Evolutionary conservation across 2,329 filamentous ascomycete genomes (phyloP), one percentile per base, ranked within the genome.

Genomic region (Verticillium alfalfae): DNA sequence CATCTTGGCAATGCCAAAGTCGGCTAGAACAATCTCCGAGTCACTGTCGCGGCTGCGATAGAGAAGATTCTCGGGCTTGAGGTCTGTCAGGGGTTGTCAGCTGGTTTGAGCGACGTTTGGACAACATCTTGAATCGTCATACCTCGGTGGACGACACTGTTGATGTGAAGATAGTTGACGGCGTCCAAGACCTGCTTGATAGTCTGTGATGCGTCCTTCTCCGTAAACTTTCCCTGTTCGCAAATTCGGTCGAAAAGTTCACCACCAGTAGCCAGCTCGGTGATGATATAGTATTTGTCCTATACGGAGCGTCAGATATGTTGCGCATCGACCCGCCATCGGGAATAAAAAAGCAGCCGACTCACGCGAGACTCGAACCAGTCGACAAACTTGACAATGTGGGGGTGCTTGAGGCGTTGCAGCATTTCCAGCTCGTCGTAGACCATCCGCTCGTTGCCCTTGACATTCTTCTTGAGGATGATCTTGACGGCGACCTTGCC

Each of bases 241-340:
- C 95, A 99, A 70, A 99, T 99, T 61, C 96, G 89, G 72, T 99
- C 95, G 76, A 99, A 99, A 66, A 99, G 80, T 79, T 99, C 95
- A 74, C 95, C 95, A 67, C 95, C 95, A 0, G 92, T 97, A 52
- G 95, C 95, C 61, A 99, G 84, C 77, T 99, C 90, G 37, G 95
- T 99, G 69, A 99, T 93, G 69, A 99, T 98, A 76, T 99, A 99
- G 81, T 97, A 99, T 81, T 99, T 99, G 82, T 99, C 95, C 93
- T 97, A 52, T 59, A 56, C 56, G 34, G 56, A 64, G 15, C 13
- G 34, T 63, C 52, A 65, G 49, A 31, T 41, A 10, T 7, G 54
- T 2, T 26, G 45, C 13, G 45, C 18, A 22, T 26, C 45, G 12
- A 52, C 8, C 26, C n/a, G 45, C 18, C 13, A 18, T 26, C 18